These are phyloP conservation scores for Zygoascus biomembranicola DNA, from an alignment of 805 yeast genomes.

Conservation along the genomic window DNA sequence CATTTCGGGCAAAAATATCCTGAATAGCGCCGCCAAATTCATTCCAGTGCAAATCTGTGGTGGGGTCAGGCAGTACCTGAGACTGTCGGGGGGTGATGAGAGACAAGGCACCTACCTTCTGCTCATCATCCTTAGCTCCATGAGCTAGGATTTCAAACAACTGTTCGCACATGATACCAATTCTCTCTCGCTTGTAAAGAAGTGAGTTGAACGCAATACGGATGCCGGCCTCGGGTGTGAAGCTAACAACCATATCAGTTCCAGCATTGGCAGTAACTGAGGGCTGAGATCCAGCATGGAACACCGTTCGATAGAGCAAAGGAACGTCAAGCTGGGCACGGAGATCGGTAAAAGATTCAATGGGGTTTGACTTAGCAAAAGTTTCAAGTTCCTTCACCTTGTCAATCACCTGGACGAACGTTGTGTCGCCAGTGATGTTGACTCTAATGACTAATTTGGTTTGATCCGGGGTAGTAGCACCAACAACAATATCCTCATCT, in stretches of 20 bases:
- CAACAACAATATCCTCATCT: conserved; percentile 87
- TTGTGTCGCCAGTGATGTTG: conserved; percentile 32
- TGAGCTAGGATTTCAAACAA: conserved; percentile 41
- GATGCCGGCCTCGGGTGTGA: conserved; percentile 28
- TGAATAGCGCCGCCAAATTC: conserved; percentile 93
- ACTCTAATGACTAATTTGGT: conserved; percentile 51
- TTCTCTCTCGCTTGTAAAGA: conserved; percentile 62
- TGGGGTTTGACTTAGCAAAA: conserved; percentile 29
- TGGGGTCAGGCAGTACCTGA: conserved; percentile 74
- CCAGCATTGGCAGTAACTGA: conserved; percentile 13
- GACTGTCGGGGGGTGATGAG: conserved; percentile 63
- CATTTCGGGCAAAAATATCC: conserved; percentile 86
- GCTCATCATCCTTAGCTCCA: conserved; percentile 26
- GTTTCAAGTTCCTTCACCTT: conserved; percentile 25
- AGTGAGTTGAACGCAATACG: conserved; percentile 64
- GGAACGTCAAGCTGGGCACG: conserved; percentile 52
- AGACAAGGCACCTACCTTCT: conserved; percentile 43
- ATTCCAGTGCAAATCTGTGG: conserved; percentile 78
- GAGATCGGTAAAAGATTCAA: conserved; percentile 49
- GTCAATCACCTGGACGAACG: conserved; percentile 44
- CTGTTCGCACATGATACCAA: conserved; percentile 65
- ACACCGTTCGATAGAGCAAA: conserved; percentile 43
- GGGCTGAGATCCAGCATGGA: conserved; percentile 5
- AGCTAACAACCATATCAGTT: conserved; percentile 48
- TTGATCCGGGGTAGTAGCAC: conserved; percentile 48